Evolutionary conservation across 352 stramenopile species (phyloP), one percentile per base, ranked within the genome.

Genomic region (Halophytophthora batemanensis): DNA sequence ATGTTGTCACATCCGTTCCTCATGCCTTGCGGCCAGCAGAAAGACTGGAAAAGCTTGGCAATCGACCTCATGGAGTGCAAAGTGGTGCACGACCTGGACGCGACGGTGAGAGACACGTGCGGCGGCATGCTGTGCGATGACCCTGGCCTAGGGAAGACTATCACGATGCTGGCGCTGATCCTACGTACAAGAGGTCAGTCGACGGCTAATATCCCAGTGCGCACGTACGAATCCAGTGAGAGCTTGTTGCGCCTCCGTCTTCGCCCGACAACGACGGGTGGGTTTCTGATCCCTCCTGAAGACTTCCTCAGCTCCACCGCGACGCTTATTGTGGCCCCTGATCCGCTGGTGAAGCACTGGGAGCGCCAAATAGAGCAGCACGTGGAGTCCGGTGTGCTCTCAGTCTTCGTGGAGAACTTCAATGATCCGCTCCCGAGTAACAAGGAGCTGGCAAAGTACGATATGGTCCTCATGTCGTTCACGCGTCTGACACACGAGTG

Each of bases 81-180:
- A 22, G 19, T 41, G 10, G 39, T 48, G 6, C 38, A 55, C 28
- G 15, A 13, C 0, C 37, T 62, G 0, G 31, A 45, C 1, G 38
- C 28, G 17, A 23, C 19, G 8, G 39, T 35, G 6, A 25, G 40
- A 40, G 82, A 93, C 47, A 64, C 59, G 0, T 74, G 71, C 14
- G 82, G 82, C 0, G 82, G 79, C 0, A 72, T 93, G 33, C 71
- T 93, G 12, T 93, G 77, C 31, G 82, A 93, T 53, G 77, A 91
- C 25, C 80, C 82, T 21, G 82, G 80, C 0, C 60, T 93, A 4
- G 82, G 79, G 3, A 93, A 91, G 58, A 91, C 79, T 0, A 87
- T 93, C 50, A 91, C 77, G 25, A 87, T 93, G 71, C 49, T 91
- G 2, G 78, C 82, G 10, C 42, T 93, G n/a, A 71, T 93, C 25